Base-by-base conservation (phyloP, 805 yeast genomes). In the Priceomyces haplophilus region DNA sequence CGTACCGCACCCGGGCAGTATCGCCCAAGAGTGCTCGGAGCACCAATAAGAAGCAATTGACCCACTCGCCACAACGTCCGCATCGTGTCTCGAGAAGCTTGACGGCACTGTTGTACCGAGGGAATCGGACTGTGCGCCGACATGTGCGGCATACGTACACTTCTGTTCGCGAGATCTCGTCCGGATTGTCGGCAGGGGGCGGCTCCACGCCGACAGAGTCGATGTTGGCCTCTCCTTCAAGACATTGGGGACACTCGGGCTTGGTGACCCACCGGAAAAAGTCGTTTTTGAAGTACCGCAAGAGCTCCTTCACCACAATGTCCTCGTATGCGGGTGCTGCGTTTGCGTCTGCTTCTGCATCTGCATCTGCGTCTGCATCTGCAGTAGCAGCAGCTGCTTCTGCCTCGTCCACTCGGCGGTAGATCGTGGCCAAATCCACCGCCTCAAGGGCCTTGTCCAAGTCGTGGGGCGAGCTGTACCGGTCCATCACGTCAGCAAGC, bases 41-140 rank as follows among this genome's bases (percentile, higher is more conserved):
- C 2, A 89, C 64, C 27, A 88, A 66, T 35, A 85, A 73, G 57
- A 90, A 89, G 48, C 91, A 80, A 52, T 86, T 85, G 42, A 90
- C 91, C 95, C 96, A 91, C 60, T 91, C 98, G 1, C 98, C 98
- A 63, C 98, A 91, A 37, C 98, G 72, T 0, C 98, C 98, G 25
- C 58, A 57, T 34, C 88, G 66, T 0, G 83, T 76, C 21, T 76
- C 67, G 12, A 91, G 61, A 18, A 91, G 64, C 45, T 75, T 78
- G 1, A 64, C 64, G 0, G 91, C 85, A 47, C 80, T 76, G 56
- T 85, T 83, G 55, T 85, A 85, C 29, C 98, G 69, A 0, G 96
- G 89, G 49, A 88, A 91, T 37, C 87, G 67, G 12, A 79, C 67
- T 1, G 44, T 41, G 0, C 42, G 32, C 1, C 58, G 48, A 60